Conservation (phyloP, 108 stramenopile species). For the Nitzschia sp. region DNA sequence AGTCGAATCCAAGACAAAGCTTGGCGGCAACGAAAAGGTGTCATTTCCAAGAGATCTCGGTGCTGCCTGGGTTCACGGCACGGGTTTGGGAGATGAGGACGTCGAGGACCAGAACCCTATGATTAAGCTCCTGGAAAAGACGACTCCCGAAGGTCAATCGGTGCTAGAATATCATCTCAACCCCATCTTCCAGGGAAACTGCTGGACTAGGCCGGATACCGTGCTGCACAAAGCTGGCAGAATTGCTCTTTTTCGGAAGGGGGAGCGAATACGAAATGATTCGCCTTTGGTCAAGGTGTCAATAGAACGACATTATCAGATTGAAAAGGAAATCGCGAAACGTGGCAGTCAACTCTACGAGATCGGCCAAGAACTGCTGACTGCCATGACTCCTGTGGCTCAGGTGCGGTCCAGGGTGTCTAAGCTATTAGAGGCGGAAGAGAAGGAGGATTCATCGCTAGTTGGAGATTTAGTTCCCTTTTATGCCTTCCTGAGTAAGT, state of each 20-base stretch:
- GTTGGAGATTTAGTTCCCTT: conserved; percentile 20
- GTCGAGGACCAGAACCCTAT: conserved; percentile 44
- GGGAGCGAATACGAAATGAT: conserved; percentile 17
- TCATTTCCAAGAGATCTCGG: conserved; percentile 41
- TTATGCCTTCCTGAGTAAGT: conserved; percentile 11
- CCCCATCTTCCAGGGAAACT: conserved; percentile 45
- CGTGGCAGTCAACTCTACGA: conserved; percentile 17
- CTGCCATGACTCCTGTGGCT: conserved; percentile 21
- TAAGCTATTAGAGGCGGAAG: not conserved
- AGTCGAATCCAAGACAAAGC: not conserved
- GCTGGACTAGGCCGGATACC: conserved; percentile 53
- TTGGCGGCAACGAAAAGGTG: not conserved
- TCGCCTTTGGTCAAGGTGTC: conserved; percentile 7
- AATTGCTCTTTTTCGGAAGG: conserved; percentile 31
- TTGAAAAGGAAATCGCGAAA: conserved; percentile 21
- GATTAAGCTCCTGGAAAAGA: conserved; percentile 35
- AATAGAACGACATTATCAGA: conserved; percentile 35
- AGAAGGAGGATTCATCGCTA: not conserved
- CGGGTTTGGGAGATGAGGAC: conserved; percentile 13
- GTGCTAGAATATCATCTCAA: not conserved
- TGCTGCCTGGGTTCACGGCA: conserved; percentile 65
- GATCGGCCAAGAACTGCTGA: conserved; percentile 31
- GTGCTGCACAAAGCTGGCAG: conserved; percentile 27
- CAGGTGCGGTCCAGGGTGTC: conserved; percentile 7
- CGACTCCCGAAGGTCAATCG: not conserved